A percentile compares a stretch with the other conserved stretches of the same genome.
These are phyloP conservation scores for Clavispora phyllophila DNA, from an alignment of 805 yeast species.

Conservation along the genomic window DNA sequence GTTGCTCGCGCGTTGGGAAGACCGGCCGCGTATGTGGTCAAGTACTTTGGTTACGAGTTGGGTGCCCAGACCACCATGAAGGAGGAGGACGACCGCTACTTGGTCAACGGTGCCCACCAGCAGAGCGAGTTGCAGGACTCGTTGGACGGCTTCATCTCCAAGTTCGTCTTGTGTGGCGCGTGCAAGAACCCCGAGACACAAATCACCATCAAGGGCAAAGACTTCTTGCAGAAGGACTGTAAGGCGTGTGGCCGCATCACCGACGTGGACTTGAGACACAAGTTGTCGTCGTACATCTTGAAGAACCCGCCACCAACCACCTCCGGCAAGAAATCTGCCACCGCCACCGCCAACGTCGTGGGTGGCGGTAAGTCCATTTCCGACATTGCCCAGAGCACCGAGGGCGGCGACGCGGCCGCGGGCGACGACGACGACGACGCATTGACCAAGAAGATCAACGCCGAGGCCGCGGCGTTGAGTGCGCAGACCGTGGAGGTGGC, in stretches of 20 bases:
- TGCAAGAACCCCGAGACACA: slow-evolving; percentile 99
- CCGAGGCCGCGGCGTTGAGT: slow-evolving; percentile 71
- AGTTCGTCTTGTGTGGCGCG: slow-evolving; percentile 87
- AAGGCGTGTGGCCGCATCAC: slow-evolving; percentile 96
- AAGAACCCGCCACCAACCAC: slow-evolving; percentile 76
- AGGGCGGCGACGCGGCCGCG: slow-evolving; percentile 28
- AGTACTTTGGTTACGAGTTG: slow-evolving; percentile 92
- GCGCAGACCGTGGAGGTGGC: slow-evolving; percentile 53
- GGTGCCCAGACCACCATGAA: slow-evolving; percentile 92
- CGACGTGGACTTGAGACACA: slow-evolving; percentile 77
- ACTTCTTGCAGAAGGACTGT: slow-evolving; percentile 81
- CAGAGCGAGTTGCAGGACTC: slow-evolving; percentile 86
- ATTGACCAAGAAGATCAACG: slow-evolving; percentile 71
- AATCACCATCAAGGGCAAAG: slow-evolving; percentile 71
- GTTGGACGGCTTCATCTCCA: slow-evolving; percentile 88
- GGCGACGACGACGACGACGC: slow-evolving; percentile 63
- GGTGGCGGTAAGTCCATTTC: slow-evolving; percentile 82
- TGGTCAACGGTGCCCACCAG: slow-evolving; percentile 94
- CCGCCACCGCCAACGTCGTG: slow-evolving; percentile 84
- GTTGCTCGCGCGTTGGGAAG: slow-evolving; percentile 93
- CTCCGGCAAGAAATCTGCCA: slow-evolving; percentile 74
- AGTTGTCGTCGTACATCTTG: slow-evolving; percentile 77
- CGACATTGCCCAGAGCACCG: slow-evolving; percentile 61
- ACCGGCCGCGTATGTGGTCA: slow-evolving; percentile 87
- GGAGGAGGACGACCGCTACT: slow-evolving; percentile 76